Base-by-base conservation (phyloP, 2,329 filamentous ascomycete genomes). In the Claviceps quebecensis region DNA sequence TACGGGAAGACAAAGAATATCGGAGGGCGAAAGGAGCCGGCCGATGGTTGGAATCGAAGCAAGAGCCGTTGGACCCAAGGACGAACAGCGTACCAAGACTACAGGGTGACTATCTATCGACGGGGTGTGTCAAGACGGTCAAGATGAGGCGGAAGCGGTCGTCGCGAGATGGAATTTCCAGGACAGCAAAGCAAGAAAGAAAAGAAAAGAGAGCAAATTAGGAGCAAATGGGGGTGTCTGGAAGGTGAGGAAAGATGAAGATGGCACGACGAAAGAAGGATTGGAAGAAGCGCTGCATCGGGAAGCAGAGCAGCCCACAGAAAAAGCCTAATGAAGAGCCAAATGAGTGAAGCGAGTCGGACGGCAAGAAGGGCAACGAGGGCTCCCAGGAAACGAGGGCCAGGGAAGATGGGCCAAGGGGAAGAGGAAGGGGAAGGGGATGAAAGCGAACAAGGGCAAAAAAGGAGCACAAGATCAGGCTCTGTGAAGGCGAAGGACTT, bases 121-220 rank as follows among this genome's bases (percentile, higher is more conserved):
- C 7, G 29, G 8, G 29, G 29, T 34, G 29, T 11, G 29, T 34
- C 29, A 34, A 23, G n/a, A 51, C 44, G 29, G 40, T 17, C 19
- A 36, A 44, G 17, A 36, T 36, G 43, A 36, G n/a, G 44, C 19
- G 19, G 17, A 49, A 37, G 40, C 17, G 16, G n/a, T 37, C 19
- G 36, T 13, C 11, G 29, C 29, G 22, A 36, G 23, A 45, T 17
- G 49, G 51, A 45, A 47, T 53, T 38, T 44, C 29, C 38, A 45
- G 41, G 41, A 39, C 14, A 29, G 50, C 39, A 50, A 58, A 59
- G 56, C 61, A 62, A 60, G 55, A 58, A 57, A 59, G 61, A 60
- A 53, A 60, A 61, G 56, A 58, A 34, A 64, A 61, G 58, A 64
- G 63, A 62, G 60, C 61, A 58, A 59, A 63, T 63, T 52, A 58